Base-by-base conservation (phyloP, 352 stramenopile genomes). In the Globisporangium echinulatum region DNA sequence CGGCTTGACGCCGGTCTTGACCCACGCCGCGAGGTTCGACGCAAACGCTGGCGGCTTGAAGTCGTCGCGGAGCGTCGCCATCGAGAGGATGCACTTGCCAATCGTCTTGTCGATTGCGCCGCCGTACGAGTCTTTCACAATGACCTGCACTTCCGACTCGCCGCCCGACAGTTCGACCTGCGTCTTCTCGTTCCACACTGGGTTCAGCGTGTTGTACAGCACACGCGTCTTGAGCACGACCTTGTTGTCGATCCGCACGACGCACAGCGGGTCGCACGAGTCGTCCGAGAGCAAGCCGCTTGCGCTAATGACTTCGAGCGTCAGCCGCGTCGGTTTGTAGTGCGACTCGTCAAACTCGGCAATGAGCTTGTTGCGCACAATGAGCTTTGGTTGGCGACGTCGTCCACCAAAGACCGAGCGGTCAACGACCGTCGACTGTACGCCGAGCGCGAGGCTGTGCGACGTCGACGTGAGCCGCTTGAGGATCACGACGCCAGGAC, bases 141-240 rank as follows among this genome's bases (percentile, higher is more conserved):
- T 81, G 49, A 94, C 79, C 61, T 88, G 76, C 37, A 94, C 62
- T 40, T 85, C 78, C 11, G 77, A 64, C 56, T 88, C 82, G 0
- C 67, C 65, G 6, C 79, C 77, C 2, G 74, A 79, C 36, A 88
- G 49, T 9, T 66, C 79, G 3, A 89, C 17, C 49, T 92, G 72
- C 1, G 66, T 78, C 60, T 88, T 90, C 62, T 91, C 83, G 43
- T 90, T 68, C 85, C 85, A 95, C 37, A 86, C 64, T 1, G 85
- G 85, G 56, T 95, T 95, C 8, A 88, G 64, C 4, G 85, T 93
- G 61, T 91, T 91, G 72, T 93, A 95, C 36, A 95, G 65, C n/a
- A 91, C 73, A 7, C 76, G 67, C 7, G 85, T 95, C 49, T 75
- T 75, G 57, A 95, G 71, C 8, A 95, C 63, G 49, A 81, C 71